Evolutionary conservation across 345 rosid species (phyloP), one percentile per base, ranked within the genome.

Genomic region (Syzygium jambos): DNA sequence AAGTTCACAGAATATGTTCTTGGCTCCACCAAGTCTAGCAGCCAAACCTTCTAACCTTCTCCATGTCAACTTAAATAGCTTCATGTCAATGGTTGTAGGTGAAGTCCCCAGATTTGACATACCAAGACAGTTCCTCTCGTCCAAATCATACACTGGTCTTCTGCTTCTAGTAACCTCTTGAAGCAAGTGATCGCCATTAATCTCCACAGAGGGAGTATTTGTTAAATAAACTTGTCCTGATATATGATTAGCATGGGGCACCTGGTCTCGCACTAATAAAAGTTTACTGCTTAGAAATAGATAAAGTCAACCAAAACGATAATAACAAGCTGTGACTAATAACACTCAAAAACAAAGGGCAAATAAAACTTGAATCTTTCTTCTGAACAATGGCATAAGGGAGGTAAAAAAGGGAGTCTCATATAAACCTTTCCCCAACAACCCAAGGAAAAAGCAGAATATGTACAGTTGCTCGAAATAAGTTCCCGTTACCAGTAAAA

Each of bases 261-360:
- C 95, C 99, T 95, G 99, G 95, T 92, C 91, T 91, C 91, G 88
- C 68, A 93, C 99, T 95, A 95, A 90, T 92, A 90, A 89, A 91
- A 90, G 90, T 91, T 96, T 88, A 95, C 91, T 88, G 93, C 94
- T 95, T 94, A 93, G 87, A 86, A 21, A 86, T 85, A 41, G 19
- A 34, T 34, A 34, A 34, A 34, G 38, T 34, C 38, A 34, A 34
- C 38, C 38, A 34, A 34, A 34, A 34, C 16, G 2, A 52, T 55
- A 84, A 17, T 34, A 34, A 68, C 23, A 8, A 34, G 25, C 29
- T 38, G 11, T 34, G 22, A n/a, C 73, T 61, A 61, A 68, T 68
- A 68, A 34, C 46, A 68, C 25, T 68, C 13, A 84, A 21, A 21
- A 29, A 52, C 61, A 52, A 84, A 30, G 85, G 38, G 46, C 61